Evolutionary conservation across 2,329 filamentous ascomycete genomes (phyloP), one percentile per base, ranked within the genome.

Genomic region (Dryadomyces quercus-mongolicae): DNA sequence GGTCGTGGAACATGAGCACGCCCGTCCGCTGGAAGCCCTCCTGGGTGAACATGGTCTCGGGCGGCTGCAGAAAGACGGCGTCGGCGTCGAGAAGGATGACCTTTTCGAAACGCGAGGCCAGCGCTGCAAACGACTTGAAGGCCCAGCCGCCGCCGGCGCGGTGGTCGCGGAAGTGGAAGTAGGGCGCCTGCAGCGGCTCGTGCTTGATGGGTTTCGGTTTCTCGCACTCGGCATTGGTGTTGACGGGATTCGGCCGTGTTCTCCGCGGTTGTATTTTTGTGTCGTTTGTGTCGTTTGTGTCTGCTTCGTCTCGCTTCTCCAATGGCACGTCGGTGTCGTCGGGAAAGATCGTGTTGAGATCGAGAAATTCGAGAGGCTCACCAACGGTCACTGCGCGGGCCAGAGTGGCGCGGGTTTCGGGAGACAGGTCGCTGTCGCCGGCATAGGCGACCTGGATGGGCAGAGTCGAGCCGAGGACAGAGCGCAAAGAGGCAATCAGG

Each of bases 81-180:
- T 54, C 52, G n/a, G 52, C 52, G 31, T 54, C 52, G 12, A 54
- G 46, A 22, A 54, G 21, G 18, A 54, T 49, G 1, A 54, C 52
- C 47, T 49, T 54, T 47, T 54, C 52, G 20, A 49, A 54, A 13
- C 38, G 46, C n/a, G 52, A 45, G 10, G 38, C 46, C 52, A 54
- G 47, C n/a, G 52, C 52, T 13, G 52, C 52, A 50, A 54, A 54
- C 22, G 46, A 31, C 47, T 54, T 54, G 46, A 54, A 18, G 1
- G 52, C 52, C 52, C 52, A 54, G 2, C 52, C 52, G 18, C 52
- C 50, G 16, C 50, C 50, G 10, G 50, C 44, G 10, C 16, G 22
- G 2, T 16, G 22, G 50, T 52, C 42, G 5, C 5, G 6, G 25
- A 52, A 52, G 22, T 38, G 42, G 50, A 52, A 52, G 21, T 21